These are phyloP conservation scores for Candida coquimbonensis DNA, from an alignment of 805 yeast genomes.

Conservation along the genomic window DNA sequence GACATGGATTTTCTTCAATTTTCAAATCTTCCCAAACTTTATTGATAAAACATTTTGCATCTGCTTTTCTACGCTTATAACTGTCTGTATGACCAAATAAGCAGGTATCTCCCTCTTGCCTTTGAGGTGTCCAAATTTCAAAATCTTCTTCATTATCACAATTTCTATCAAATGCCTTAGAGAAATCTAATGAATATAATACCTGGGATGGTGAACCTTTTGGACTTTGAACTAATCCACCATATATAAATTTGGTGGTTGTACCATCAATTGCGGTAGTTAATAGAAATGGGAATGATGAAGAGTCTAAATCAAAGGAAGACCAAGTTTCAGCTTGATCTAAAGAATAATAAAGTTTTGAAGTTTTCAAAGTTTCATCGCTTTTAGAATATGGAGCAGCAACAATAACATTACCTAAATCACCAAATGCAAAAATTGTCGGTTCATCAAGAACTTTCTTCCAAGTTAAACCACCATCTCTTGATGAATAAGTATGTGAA, in stretches of 20 bases:
- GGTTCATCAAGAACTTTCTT: conserved; percentile 43
- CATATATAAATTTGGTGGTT: conserved; percentile 50
- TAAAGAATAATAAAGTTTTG: conserved; percentile 45
- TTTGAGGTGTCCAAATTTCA: conserved; percentile 53
- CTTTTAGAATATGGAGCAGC: conserved; percentile 32
- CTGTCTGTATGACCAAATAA: conserved; percentile 63
- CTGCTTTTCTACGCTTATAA: conserved; percentile 59
- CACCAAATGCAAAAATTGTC: conserved; percentile 57
- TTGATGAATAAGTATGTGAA: conserved; percentile 52
- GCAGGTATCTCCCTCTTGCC: conserved; percentile 38
- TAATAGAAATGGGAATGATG: conserved; percentile 36
- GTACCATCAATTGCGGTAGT: conserved; percentile 68
- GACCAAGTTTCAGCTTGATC: conserved; percentile 72
- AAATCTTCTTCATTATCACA: conserved; percentile 40
- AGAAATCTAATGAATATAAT: conserved; percentile 44
- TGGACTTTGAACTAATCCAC: conserved; percentile 29
- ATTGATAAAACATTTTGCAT: conserved; percentile 52
- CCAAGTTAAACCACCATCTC: conserved; percentile 83
- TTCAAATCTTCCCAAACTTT: conserved; percentile 31
- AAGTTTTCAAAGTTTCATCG: conserved; percentile 28
- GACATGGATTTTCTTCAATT: conserved; percentile 49
- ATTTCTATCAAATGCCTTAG: conserved; percentile 43
- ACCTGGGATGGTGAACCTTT: conserved; percentile 1
- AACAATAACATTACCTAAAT: conserved; percentile 67
- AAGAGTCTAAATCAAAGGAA: conserved; percentile 36